Percentiles rank a stretch among this genome's conserved stretches.
phyloP scores from a whole-genome alignment of 1,284 basidiomycete species.

The Amylostereum areolatum region DNA sequence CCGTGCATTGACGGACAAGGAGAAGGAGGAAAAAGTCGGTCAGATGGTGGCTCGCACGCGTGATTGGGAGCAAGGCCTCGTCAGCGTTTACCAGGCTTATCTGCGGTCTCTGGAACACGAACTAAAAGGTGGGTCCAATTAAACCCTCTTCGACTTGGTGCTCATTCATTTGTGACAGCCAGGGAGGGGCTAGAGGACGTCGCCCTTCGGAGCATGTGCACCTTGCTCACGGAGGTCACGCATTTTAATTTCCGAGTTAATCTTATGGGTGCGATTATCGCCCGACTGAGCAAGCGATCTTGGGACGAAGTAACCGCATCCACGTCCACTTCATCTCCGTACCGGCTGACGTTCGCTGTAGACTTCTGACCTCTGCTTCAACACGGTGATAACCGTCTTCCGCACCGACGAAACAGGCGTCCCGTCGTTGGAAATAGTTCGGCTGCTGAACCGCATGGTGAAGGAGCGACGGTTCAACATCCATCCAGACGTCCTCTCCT shows the following conservation, averaged over 20 bases:
- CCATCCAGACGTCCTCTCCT: conserved; percentile 84
- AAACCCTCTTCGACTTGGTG: conserved; percentile 11
- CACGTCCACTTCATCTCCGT: conserved; percentile 6
- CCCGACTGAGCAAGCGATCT: conserved; percentile 76
- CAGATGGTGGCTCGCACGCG: conserved; percentile 88
- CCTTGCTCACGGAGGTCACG: conserved; percentile 74
- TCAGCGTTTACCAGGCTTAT: conserved; percentile 85
- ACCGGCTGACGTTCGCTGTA: conserved; percentile 21
- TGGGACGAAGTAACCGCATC: conserved; percentile 78
- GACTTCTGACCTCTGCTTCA: conserved; percentile 79
- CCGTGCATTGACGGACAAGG: conserved; percentile 82
- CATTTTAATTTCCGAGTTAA: conserved; percentile 98
- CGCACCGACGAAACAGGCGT: conserved; percentile 73
- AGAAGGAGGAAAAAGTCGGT: conserved; percentile 90
- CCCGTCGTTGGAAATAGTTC: conserved; percentile 84
- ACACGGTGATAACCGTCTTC: conserved; percentile 79
- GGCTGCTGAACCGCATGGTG: conserved; percentile 92
- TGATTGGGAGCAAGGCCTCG: conserved; percentile 97
- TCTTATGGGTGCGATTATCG: conserved; percentile 84
- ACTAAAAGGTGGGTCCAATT: conserved; percentile 64
- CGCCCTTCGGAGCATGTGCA: conserved; percentile 83
- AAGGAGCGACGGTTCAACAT: conserved; percentile 91
- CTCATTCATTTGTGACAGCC: conserved; percentile 36
- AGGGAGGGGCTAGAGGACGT: conserved; percentile 68
- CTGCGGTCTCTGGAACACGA: conserved; percentile 83